phyloP scores from a whole-genome alignment of 805 yeast species.

The Candida pseudofarinosa region DNA sequence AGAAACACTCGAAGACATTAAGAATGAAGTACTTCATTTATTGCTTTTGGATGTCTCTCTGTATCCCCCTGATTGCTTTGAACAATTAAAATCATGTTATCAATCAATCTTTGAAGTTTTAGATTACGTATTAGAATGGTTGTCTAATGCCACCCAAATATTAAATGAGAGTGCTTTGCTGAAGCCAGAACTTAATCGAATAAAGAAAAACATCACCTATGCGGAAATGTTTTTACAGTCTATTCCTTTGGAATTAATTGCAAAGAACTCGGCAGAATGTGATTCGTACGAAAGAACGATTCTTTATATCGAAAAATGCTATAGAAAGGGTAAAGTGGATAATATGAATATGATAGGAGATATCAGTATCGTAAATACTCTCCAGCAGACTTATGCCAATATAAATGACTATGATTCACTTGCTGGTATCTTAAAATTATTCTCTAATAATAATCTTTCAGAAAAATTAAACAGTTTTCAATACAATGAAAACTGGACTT shows the following conservation, averaged over 20 bases:
- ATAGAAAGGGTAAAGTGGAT: conserved; percentile 34
- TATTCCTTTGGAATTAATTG: conserved; percentile 68
- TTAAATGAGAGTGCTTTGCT: conserved; percentile 20
- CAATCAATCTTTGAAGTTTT: conserved; percentile 72
- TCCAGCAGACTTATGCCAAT: conserved; percentile 81
- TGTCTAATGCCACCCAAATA: conserved; percentile 34
- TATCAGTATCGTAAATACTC: conserved; percentile 39
- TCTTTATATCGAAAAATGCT: conserved; percentile 76
- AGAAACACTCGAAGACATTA: conserved; percentile 41
- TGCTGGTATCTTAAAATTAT: conserved; percentile 75
- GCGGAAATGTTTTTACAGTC: conserved; percentile 47
- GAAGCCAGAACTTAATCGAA: conserved; percentile 13
- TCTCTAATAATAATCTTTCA: conserved; percentile 64
- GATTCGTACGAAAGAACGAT: conserved; percentile 86
- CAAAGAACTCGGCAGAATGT: conserved; percentile 75
- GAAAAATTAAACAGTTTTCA: conserved; percentile 79
- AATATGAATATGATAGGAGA: conserved; percentile 25
- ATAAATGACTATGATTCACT: conserved; percentile 88
- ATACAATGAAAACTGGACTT: conserved; percentile 79
- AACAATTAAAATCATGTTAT: conserved; percentile 60
- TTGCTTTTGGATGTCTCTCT: conserved; percentile 44
- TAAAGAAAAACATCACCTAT: conserved; percentile 23
- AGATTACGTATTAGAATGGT: conserved; percentile 84
- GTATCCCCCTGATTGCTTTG: conserved; percentile 50
- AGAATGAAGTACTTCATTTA: conserved; percentile 57